Evolutionary conservation across 169 alveolate species (phyloP), one percentile per base, ranked within the genome.

Genomic region (Blepharisma undulans): DNA sequence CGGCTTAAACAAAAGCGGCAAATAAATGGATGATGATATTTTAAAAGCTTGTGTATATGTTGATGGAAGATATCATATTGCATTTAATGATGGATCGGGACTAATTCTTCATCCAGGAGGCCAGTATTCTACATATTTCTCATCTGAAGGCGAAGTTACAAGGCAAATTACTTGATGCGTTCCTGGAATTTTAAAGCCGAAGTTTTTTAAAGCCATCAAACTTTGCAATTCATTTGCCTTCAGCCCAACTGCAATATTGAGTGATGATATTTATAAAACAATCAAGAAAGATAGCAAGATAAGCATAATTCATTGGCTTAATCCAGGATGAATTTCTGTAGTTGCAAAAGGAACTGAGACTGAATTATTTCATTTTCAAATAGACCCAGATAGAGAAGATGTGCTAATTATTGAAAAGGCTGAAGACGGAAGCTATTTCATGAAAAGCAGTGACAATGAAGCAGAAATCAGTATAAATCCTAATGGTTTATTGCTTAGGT

Each of bases 91-190:
- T 33, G 90, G 90, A 10, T 61, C 72, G 10, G 90, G 72, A 10
- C n/a, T 86, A 12, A 86, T 86, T 21, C 48, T 86, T 66, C 90
- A 86, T 34, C 33, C 5, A 60, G 90, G 90, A 19, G 80, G 90
- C 7, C 60, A 66, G 25, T 86, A 71, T 33, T 66, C 72, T 27
- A 66, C 84, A 19, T 60, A 71, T 25, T 86, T 66, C 66, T 60
- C 80, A 29, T n/a, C 90, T 25, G 22, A 25, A 25, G 90, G 90
- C 8, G 82, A 86, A 66, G 72, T 86, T 2, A n/a, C 22, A 5
- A 60, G 90, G 27, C 33, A 66, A 29, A 21, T 86, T 25, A 86
- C 90, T 12, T 25, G n/a, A 71, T 86, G 82, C 30, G 48, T 33
- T 32, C 34, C 36, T 22, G 80, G 90, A 19, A 36, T n/a, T 27